Percentiles rank a stretch among this genome's conserved stretches.
Evolutionary conservation across 495 filamentous ascomycete species (phyloP).

Genomic region (Penicillium atrosanguineum): DNA sequence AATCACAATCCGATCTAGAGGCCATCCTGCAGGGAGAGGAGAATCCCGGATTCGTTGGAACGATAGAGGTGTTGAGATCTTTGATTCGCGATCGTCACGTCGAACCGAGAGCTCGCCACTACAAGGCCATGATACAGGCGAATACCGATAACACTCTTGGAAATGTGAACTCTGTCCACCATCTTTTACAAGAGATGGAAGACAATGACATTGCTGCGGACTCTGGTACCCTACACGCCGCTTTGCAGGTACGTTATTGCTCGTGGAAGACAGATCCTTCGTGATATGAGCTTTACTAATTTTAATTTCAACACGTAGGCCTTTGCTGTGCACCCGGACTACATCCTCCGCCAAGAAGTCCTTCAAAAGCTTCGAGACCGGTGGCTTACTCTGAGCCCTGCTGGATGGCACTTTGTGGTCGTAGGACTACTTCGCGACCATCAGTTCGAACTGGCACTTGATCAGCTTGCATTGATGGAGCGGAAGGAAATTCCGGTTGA

Average conservation of each 20-base stretch:
- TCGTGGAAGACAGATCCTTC: not conserved
- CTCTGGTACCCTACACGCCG: constrained; percentile 64
- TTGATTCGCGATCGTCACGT: constrained; percentile 62
- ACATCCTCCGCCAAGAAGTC: constrained; percentile 68
- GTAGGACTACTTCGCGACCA: constrained; percentile 74
- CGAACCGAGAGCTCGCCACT: constrained; percentile 63
- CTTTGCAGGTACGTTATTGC: constrained; percentile 57
- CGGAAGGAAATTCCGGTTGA: constrained; percentile 53
- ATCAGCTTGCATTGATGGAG: constrained; percentile 66
- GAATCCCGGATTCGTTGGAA: constrained; percentile 20
- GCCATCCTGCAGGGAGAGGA: constrained; percentile 21
- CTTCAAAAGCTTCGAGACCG: constrained; percentile 59
- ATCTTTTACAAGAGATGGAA: constrained; percentile 70
- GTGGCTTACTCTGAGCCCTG: constrained; percentile 64
- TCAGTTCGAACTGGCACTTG: constrained; percentile 77
- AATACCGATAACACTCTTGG: constrained; percentile 63
- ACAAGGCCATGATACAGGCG: constrained; percentile 68
- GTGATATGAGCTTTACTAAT: not conserved
- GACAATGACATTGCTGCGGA: constrained; percentile 56
- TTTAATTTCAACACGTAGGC: constrained; percentile 44
- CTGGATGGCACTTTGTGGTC: constrained; percentile 66
- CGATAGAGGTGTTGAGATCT: constrained; percentile 29
- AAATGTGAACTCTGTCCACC: constrained; percentile 56
- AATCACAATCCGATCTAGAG: constrained; percentile 27
- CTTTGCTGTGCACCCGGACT: constrained; percentile 82